Evolutionary conservation across 345 rosid genomes (phyloP).

Genomic region (Bruguiera parviflora): DNA sequence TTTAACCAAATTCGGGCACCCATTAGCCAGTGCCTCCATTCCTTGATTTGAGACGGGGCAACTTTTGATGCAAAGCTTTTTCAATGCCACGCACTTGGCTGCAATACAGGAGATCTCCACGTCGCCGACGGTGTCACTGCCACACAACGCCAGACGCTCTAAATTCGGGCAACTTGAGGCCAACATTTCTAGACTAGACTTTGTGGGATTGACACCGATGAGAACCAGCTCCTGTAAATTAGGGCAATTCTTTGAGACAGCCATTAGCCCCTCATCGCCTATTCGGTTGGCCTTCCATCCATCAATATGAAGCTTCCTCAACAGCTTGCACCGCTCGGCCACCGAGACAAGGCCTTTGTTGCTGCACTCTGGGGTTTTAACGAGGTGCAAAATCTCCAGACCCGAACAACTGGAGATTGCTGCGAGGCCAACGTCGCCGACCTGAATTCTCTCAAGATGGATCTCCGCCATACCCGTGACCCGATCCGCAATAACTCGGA

Average conservation of each 20-base stretch:
- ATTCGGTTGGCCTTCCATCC: conserved; percentile 68
- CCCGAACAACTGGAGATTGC: conserved; percentile 52
- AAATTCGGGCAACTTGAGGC: conserved; percentile 61
- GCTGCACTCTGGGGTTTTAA: conserved; percentile 66
- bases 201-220: conserved; percentile 66
- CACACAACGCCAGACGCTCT: conserved; percentile 70
- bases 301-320: conserved; percentile 78
- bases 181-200: conserved; percentile 47
- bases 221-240: conserved; percentile 72
- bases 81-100: conserved; percentile 58
- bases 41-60: conserved; percentile 62
- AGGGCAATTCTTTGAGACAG: conserved; percentile 54
- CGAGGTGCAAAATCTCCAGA: conserved; percentile 71
- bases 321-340: conserved; percentile 52
- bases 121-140: conserved; percentile 72
- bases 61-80: conserved; percentile 72
- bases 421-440: conserved; percentile 52
- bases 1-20: conserved; percentile 78
- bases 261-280: conserved; percentile 58
- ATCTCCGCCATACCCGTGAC: conserved; percentile 52
- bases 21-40: conserved; percentile 62
- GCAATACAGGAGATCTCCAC: conserved; percentile 62
- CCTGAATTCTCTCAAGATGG: conserved; percentile 68
- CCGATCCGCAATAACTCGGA: conserved; percentile 39
- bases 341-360: conserved; percentile 48